Evolutionary conservation across 1,284 basidiomycete genomes (phyloP), one percentile per base, ranked within the genome.

Genomic region (Amylostereum areolatum): DNA sequence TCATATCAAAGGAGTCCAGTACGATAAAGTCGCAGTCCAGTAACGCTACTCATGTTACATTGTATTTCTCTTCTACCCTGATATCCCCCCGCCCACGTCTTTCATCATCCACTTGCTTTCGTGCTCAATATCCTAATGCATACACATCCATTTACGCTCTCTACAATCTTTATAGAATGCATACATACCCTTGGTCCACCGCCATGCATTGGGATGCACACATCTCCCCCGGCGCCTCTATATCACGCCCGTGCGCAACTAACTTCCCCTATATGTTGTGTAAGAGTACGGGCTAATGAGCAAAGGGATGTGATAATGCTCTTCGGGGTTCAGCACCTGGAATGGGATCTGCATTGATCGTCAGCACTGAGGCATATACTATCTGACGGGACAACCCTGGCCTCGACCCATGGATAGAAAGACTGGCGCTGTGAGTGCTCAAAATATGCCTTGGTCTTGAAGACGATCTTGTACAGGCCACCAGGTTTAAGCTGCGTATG

Each of bases 231-330:
- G n/a, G 37, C 27, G n/a, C 41, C 25, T 25, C 41, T 9, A 24
- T 43, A 25, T 18, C 8, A 29, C 28, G 8, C 25, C n/a, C 7
- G 10, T 43, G 11, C 7, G 33, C 42, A 49, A 12, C 25, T 49
- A 92, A 66, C 88, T 92, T 18, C 93, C 93, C 54, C 92, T 77
- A 65, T 96, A 96, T 5, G 94, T 96, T 12, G 93, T 94, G 66
- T 87, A 97, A 1, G 89, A 89, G 69, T 87, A 94, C 5, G 93
- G 93, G 63, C 89, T 94, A 59, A 97, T 84, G 29, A 97, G 69
- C 11, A 97, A 74, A 0, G 94, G 94, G 53, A 97, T 88, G 59
- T 97, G 93, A 62, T 94, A 89, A 61, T 96, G 92, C 59, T 92
- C 85, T 37, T 74, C 64, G 4, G 87, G 80, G 54, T 84, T 77